Evolutionary conservation across 2,329 filamentous ascomycete species (phyloP), one percentile per base, ranked within the genome.

Genomic region (Xylariaceae sp.): DNA sequence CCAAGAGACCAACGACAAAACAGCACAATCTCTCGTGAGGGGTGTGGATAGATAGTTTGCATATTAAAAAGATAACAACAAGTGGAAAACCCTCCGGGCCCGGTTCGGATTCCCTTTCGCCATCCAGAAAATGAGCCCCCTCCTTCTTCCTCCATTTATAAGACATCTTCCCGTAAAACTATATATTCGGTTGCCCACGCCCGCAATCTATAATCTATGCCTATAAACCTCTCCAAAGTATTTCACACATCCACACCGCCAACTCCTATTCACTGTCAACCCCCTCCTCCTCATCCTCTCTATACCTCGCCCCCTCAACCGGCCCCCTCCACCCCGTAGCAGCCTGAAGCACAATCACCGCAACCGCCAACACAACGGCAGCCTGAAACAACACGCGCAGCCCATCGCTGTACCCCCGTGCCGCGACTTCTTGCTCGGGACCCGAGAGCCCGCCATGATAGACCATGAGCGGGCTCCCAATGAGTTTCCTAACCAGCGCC

Each of bases 381-480:
- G 74, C 72, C 56, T 70, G 71, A 67, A 80, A 83, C 27, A 81
- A 66, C 2, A 72, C 69, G 50, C 63, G 67, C 12, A 78, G 65
- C 0, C 79, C 76, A 7, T 63, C 65, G 26, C 74, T 74, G 55
- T 83, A 83, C 3, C 75, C 74, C 7, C 67, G 57, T 0, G 80
- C 68, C 0, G 80, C 79, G 6, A 82, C 68, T 0, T 57, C 58
- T 44, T 68, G 72, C 63, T 81, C 80, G 1, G 65, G 67, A 1
- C 58, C 60, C 6, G 61, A 68, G 4, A 83, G 64, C 0, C 66
- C 72, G 3, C 72, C 72, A 44, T 73, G 66, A 48, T 72, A 77
- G 0, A 82, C 78, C 1, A 78, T 65, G 1, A 75, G 74, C 0
- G 80, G 80, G 32, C 78, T 77, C 2, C 78, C 78, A 4, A 80